These are phyloP conservation scores for Trametes polyzona DNA, from an alignment of 1,284 basidiomycete genomes.

Conservation along the genomic window DNA sequence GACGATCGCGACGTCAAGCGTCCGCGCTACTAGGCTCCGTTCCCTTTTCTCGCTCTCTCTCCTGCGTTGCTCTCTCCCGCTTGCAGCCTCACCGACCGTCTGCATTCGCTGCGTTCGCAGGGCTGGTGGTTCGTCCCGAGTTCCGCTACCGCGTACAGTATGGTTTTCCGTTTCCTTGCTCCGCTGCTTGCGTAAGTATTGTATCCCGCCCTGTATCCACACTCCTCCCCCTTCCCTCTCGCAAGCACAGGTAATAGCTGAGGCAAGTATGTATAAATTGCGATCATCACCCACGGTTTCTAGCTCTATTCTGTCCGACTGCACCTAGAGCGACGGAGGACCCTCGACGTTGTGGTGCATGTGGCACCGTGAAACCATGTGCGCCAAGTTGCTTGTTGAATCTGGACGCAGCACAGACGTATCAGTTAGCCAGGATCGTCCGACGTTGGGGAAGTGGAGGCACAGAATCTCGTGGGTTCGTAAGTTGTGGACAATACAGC, in stretches of 20 bases:
- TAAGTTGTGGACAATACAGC: no score
- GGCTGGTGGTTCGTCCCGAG: conserved; percentile 21
- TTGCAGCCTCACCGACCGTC: neutral
- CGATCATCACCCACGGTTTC: neutral
- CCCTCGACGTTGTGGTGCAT: neutral
- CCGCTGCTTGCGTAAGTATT: conserved; percentile 33
- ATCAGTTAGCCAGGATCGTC: no score
- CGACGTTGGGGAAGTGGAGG: no score
- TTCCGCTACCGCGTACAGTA: conserved; percentile 10
- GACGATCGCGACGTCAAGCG: conserved; percentile 83
- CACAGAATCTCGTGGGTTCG: no score
- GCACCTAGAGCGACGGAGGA: neutral
- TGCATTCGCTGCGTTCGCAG: conserved; percentile 20
- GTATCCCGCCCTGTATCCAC: conserved; percentile 20
- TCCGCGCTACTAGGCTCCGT: conserved; percentile 65
- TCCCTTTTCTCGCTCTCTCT: neutral
- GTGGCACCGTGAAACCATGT: no score
- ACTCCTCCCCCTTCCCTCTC: conserved; percentile 6
- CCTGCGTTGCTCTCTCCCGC: neutral
- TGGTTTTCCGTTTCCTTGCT: conserved; percentile 11
- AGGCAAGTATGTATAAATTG: conserved; percentile 35
- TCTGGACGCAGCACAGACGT: no score
- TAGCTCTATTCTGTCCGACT: neutral
- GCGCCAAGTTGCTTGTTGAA: no score
- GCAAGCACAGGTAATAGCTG: conserved; percentile 31